These are phyloP conservation scores for Trichophyton equinum DNA, from an alignment of 2,329 filamentous ascomycete genomes.

Conservation along the genomic window DNA sequence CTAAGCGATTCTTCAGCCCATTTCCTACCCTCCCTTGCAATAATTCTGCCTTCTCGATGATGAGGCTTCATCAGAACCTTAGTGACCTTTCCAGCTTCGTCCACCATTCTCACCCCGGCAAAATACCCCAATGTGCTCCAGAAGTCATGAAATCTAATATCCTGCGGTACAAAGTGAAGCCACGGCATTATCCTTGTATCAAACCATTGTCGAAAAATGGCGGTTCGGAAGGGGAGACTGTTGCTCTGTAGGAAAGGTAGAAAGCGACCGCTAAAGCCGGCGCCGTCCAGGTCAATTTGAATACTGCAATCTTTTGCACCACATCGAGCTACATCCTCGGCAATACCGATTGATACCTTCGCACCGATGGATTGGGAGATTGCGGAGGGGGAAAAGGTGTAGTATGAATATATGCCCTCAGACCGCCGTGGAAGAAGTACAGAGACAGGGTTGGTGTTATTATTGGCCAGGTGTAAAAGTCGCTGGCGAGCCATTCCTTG, in stretches of 20 bases:
- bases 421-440: conserved; percentile 43
- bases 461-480: conserved; percentile 55
- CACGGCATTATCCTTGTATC: conserved; percentile 61
- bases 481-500: conserved; percentile 58
- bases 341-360: conserved; percentile 48
- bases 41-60: conserved; percentile 47
- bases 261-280: conserved; percentile 53
- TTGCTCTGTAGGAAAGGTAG: conserved; percentile 53
- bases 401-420: conserved; percentile 39
- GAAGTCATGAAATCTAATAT: conserved; percentile 58
- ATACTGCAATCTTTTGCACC: conserved; percentile 41
- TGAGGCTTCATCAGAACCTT: conserved; percentile 42
- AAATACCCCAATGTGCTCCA: conserved; percentile 68
- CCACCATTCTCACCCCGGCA: conserved; percentile 39
- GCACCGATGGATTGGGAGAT: conserved; percentile 37
- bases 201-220: conserved; percentile 68
- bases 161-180: conserved; percentile 70
- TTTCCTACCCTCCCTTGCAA: conserved; percentile 51
- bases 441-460: conserved; percentile 37
- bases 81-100: conserved; percentile 37
- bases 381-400: conserved; percentile 35
- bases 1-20: conserved; percentile 54
- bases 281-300: conserved; percentile 56
- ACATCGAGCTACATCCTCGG: conserved; percentile 45
- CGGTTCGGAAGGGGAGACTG: conserved; percentile 56